Percentiles rank a stretch among this genome's conserved stretches.
Evolutionary conservation across 78 protist species (phyloP).

Genomic region (Protostelium mycophagum): DNA sequence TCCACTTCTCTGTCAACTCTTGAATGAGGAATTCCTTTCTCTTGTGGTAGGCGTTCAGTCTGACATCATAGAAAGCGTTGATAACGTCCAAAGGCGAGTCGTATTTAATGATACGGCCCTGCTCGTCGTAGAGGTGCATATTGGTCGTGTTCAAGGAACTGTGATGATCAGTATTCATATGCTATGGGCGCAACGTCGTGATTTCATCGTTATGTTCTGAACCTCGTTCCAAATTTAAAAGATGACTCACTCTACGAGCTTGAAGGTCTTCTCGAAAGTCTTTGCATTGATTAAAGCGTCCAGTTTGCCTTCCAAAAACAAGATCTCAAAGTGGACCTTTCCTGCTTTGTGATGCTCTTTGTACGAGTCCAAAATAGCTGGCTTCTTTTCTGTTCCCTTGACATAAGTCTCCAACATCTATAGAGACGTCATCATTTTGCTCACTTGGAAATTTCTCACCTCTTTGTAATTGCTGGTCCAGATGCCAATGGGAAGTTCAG

Average conservation of each 20-base stretch:
- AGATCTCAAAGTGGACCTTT: conserved; percentile 50
- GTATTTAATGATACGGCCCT: conserved; percentile 79
- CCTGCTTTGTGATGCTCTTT: conserved; percentile 84
- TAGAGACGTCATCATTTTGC: not conserved
- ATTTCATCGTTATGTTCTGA: too few species aligned
- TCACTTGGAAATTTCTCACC: conserved; percentile 13
- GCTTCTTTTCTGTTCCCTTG: conserved; percentile 6
- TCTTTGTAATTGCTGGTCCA: conserved; percentile 88
- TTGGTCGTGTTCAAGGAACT: conserved; percentile 42
- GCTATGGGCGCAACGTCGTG: too few species aligned
- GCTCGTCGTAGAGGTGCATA: conserved; percentile 82
- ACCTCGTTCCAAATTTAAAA: not conserved
- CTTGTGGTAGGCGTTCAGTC: conserved; percentile 73
- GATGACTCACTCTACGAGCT: conserved; percentile 33
- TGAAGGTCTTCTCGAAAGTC: conserved; percentile 54
- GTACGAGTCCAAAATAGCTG: conserved; percentile 54
- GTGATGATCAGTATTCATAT: not conserved
- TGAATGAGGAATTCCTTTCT: conserved; percentile 58
- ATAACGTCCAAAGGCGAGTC: conserved; percentile 58
- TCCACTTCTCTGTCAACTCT: conserved; percentile 9
- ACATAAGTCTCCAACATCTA: conserved; percentile 15
- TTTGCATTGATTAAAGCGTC: conserved; percentile 17
- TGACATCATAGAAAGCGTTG: conserved; percentile 72
- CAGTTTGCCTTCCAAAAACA: conserved; percentile 16
- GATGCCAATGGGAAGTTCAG: conserved; percentile 68